Conservation (phyloP, 2,329 filamentous ascomycete genomes). For the Oidium heveae region DNA sequence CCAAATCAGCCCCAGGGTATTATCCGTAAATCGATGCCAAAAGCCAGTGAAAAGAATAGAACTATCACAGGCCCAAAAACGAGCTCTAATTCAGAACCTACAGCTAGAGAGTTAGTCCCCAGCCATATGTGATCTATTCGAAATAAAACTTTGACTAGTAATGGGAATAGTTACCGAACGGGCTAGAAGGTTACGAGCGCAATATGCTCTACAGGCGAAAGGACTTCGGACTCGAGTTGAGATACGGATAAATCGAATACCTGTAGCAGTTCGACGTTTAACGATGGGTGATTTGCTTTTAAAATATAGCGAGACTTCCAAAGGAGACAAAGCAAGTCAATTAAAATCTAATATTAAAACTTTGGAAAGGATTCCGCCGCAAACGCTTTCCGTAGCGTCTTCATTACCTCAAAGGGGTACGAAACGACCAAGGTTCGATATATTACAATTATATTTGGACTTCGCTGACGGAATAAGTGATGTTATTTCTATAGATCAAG, state of each 20-base stretch:
- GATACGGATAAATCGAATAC: conserved; percentile 81
- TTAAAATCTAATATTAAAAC: conserved; percentile 1
- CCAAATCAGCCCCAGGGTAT: no score
- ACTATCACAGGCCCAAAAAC: conserved; percentile 50
- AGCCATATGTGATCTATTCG: neutral
- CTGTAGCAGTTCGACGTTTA: conserved; percentile 47
- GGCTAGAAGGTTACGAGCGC: conserved; percentile 63
- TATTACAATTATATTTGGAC: neutral
- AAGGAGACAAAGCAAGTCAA: conserved; percentile 3
- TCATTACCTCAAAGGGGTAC: conserved; percentile 13
- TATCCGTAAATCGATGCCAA: no score
- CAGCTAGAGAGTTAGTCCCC: conserved; percentile 55
- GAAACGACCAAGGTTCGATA: conserved; percentile 27
- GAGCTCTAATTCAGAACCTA: conserved; percentile 67
- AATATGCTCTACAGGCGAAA: conserved; percentile 72
- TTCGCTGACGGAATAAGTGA: conserved; percentile 22
- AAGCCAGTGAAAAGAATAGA: conserved; percentile 21
- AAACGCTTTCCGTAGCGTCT: neutral
- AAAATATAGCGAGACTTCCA: conserved; percentile 8
- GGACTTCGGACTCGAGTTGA: conserved; percentile 68
- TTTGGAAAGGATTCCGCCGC: neutral
- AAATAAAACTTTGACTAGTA: neutral
- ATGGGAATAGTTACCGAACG: conserved; percentile 48
- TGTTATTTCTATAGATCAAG: conserved; percentile 41
- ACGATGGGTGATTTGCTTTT: conserved; percentile 52